Conservation (phyloP, 2,329 filamentous ascomycete species). For the Hymenoscyphus salicellus region DNA sequence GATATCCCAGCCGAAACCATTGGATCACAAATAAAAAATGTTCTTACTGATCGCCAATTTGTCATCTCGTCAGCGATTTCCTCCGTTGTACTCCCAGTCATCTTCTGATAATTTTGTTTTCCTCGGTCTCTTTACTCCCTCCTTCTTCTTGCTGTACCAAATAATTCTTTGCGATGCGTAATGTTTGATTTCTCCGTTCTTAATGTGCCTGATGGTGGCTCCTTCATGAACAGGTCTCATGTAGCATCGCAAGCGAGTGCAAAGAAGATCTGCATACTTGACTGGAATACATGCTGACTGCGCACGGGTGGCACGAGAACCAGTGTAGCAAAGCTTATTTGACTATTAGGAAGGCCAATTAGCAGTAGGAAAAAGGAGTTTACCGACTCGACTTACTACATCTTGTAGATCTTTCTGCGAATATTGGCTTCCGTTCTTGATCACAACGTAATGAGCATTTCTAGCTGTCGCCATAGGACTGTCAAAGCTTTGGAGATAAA, state of each 20-base stretch:
- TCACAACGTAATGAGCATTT: not conserved
- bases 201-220: not conserved
- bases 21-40: too few species aligned
- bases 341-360: not conserved
- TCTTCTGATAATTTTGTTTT: too few species aligned
- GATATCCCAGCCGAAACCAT: too few species aligned
- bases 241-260: slow-evolving; percentile 70
- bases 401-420: not conserved
- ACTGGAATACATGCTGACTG: slow-evolving; percentile 81
- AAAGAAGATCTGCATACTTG: slow-evolving; percentile 83
- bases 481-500: not conserved
- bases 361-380: not conserved
- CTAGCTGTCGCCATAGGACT: not conserved
- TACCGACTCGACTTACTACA: not conserved
- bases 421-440: not conserved
- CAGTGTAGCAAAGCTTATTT: not conserved
- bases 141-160: not conserved
- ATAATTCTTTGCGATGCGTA: not conserved
- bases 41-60: too few species aligned
- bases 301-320: slow-evolving; percentile 77
- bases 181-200: not conserved
- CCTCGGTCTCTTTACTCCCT: too few species aligned
- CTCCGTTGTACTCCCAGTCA: too few species aligned
- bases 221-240: slow-evolving; percentile 41
- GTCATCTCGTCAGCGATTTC: too few species aligned